phyloP scores from a whole-genome alignment of 1,284 basidiomycete genomes.

The Abortiporus biennis region DNA sequence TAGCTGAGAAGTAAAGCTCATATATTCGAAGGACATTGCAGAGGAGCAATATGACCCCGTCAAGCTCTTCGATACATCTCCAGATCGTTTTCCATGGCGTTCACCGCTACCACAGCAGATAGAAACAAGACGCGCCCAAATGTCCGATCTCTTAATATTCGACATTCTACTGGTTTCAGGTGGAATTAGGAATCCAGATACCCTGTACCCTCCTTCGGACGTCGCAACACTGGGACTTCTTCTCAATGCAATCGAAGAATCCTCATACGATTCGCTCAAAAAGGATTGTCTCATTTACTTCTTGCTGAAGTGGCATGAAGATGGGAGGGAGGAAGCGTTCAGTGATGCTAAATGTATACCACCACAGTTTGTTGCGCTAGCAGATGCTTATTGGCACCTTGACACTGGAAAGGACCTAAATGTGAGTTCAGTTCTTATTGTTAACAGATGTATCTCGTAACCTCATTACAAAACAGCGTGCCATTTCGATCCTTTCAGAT shows the following conservation, averaged over 20 bases:
- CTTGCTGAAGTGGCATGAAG: conserved; percentile 68
- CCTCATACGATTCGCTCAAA: conserved; percentile 67
- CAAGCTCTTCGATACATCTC: conserved; percentile 38
- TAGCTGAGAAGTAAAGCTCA: too few relatives aligned
- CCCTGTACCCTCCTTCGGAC: conserved; percentile 65
- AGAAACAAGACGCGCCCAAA: conserved; percentile 49
- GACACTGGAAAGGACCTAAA: conserved; percentile 58
- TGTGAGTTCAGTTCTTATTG: conserved; percentile 35
- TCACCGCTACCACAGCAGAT: conserved; percentile 44
- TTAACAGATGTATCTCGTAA: background rate
- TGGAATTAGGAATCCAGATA: conserved; percentile 47
- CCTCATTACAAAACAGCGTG: conserved; percentile 35
- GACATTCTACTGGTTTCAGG: conserved; percentile 67
- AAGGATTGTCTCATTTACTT: conserved; percentile 74
- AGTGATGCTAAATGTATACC: conserved; percentile 52
- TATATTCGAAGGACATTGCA: too few relatives aligned
- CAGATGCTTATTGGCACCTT: conserved; percentile 77
- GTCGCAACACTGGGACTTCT: conserved; percentile 44
- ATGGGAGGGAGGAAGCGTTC: conserved; percentile 54
- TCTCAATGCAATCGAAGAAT: conserved; percentile 52
- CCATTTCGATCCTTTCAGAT: conserved; percentile 66
- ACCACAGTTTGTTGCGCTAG: conserved; percentile 63
- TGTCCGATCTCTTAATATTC: conserved; percentile 63
- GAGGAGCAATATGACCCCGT: conserved; percentile 17
- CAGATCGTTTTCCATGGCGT: conserved; percentile 45